phyloP scores from a whole-genome alignment of 345 rosid genomes.

The Eucalyptus regnans region DNA sequence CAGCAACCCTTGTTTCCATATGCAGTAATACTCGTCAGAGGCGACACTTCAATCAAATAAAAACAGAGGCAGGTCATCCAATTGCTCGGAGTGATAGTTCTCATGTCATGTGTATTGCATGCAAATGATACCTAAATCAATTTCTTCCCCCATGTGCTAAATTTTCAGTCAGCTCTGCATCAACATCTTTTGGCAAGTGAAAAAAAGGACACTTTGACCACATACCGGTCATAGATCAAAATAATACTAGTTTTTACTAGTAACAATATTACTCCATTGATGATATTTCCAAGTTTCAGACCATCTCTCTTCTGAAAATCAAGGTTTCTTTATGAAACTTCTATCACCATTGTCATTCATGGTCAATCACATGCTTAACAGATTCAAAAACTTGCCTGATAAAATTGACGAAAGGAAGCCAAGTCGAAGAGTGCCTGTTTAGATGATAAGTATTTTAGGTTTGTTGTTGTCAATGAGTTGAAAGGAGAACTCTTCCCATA shows the following conservation, averaged over 20 bases:
- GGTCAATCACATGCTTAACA: neutral
- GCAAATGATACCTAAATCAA: neutral
- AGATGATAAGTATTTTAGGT: conserved; percentile 83
- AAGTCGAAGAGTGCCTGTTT: conserved; percentile 83
- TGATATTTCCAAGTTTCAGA: neutral
- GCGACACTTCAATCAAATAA: neutral
- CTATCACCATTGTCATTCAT: neutral
- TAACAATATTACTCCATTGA: neutral
- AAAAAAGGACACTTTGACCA: neutral
- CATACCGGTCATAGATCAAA: neutral
- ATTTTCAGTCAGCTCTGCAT: neutral
- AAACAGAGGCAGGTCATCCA: neutral
- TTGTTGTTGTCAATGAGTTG: conserved; percentile 44
- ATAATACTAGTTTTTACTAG: neutral
- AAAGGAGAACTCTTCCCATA: conserved; percentile 89
- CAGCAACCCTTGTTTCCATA: neutral
- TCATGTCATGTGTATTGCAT: neutral
- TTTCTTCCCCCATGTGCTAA: neutral
- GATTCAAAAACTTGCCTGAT: conserved; percentile 39
- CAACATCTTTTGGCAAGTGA: neutral
- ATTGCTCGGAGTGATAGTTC: neutral
- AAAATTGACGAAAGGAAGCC: conserved; percentile 75
- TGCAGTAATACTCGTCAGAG: neutral
- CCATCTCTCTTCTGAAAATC: neutral
- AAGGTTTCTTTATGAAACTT: neutral